Evolutionary conservation across 1,139 yeast species (phyloP).

Genomic region (Zygotorulaspora mrakii): DNA sequence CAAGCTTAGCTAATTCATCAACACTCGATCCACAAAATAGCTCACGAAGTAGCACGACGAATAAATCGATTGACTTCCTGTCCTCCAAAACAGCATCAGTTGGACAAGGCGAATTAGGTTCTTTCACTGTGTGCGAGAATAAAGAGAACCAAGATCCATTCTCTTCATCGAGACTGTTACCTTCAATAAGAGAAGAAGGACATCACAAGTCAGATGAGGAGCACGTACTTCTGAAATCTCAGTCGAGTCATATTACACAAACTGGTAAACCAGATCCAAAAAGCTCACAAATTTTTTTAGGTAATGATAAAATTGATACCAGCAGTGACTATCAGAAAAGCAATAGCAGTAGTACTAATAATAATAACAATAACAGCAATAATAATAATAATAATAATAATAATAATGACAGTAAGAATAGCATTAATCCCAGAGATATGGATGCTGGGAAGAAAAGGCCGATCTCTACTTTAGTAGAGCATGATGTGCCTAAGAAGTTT

Average conservation of each 20-base stretch:
- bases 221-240: slow-evolving; percentile 7
- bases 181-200: slow-evolving; percentile 21
- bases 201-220: slow-evolving; percentile 9
- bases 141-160: slow-evolving; percentile 30
- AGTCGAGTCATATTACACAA: slow-evolving; percentile 7
- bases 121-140: slow-evolving; percentile 7
- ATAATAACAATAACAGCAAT: slow-evolving; percentile 1
- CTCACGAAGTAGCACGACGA: neutral
- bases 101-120: neutral
- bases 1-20: slow-evolving; percentile 10
- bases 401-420: slow-evolving; percentile 3
- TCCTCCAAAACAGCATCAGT: slow-evolving; percentile 4
- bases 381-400: slow-evolving; percentile 1
- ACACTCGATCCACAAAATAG: slow-evolving; percentile 1
- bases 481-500: slow-evolving; percentile 35
- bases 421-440: slow-evolving; percentile 8
- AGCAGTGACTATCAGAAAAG: too few relatives aligned
- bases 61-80: slow-evolving; percentile 1
- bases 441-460: slow-evolving; percentile 35
- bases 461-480: slow-evolving; percentile 36
- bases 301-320: neutral
- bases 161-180: slow-evolving; percentile 12
- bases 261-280: slow-evolving; percentile 8
- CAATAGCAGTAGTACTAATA: neutral
- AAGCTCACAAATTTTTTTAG: slow-evolving; percentile 3